Evolutionary conservation across 2,329 filamentous ascomycete species (phyloP), one percentile per base, ranked within the genome.

Genomic region (Bisporella sp.): DNA sequence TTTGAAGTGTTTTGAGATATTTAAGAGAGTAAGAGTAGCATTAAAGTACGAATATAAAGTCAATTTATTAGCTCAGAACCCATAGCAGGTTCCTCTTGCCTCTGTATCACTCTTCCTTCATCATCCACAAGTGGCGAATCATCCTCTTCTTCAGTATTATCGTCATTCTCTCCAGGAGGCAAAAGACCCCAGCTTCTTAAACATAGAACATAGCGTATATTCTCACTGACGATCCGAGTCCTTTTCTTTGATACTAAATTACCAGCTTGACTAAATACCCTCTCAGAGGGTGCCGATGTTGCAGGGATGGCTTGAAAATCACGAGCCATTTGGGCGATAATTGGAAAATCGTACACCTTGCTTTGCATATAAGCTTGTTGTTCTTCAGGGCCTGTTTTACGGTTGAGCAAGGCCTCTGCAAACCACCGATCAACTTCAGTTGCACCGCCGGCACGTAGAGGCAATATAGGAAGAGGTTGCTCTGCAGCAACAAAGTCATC

Each of bases 111-210:
- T 39, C 35, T 39, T 39, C 35, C 35, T 39, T n/a, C n/a, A 39
- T 39, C 35, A 39, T 39, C 35, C 35, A 39, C n/a, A 39, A 39
- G n/a, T 39, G n/a, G 35, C 35, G n/a, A 39, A 39, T 39, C 35
- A 39, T 39, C 35, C n/a, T 39, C 35, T 39, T 39, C 35, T 39
- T 39, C n/a, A 39, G 35, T 39, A 39, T 39, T 39, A 39, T 39
- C 35, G n/a, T 39, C n/a, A 39, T 39, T 39, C 35, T 39, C 35
- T 39, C 35, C n/a, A 39, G 35, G 35, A 39, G 35, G 35, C n/a
- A 39, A 39, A 39, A 39, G 35, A 39, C 32, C 32, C 45, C 28
- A 47, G 13, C 45, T 47, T 37, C 45, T 13, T 28, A 47, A 47
- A 40, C 35, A 47, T 4, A 47, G 45, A 5, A 47, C 35, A 28